A percentile compares a stretch with the other conserved stretches of the same genome.
Evolutionary conservation across 768 basidiomycete genomes (phyloP).

Genomic region (Brasilioporus rufonigricans): DNA sequence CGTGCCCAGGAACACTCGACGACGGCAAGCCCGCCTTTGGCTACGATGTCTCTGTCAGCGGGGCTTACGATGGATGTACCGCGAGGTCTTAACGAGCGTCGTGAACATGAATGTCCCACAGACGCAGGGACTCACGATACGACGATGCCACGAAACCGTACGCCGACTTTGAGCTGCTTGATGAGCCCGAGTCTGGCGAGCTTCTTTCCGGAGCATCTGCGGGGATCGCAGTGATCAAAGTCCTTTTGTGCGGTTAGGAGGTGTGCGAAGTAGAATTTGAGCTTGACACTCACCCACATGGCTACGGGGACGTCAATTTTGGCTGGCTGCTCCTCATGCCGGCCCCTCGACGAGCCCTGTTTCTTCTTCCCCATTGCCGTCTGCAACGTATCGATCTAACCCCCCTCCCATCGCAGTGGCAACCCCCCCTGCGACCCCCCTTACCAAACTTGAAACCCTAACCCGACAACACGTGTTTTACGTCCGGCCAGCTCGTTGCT

Average conservation of each 20-base stretch:
- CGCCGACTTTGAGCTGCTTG: conserved; percentile 77
- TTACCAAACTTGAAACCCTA: conserved; percentile 19
- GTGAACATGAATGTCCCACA: no score
- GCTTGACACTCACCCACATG: conserved; percentile 87
- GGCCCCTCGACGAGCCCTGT: not conserved
- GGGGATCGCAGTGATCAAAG: conserved; percentile 96
- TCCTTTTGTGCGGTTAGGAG: conserved; percentile 50
- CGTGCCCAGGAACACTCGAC: conserved; percentile 99
- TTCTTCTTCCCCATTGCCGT: not conserved
- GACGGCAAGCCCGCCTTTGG: conserved; percentile 81
- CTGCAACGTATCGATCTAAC: no score
- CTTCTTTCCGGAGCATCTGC: conserved; percentile 85
- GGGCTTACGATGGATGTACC: conserved; percentile 79
- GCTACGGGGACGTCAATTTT: conserved; percentile 69
- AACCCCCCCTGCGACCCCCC: not conserved
- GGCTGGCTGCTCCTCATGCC: not conserved
- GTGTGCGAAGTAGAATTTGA: not conserved
- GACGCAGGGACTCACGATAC: conserved; percentile 93
- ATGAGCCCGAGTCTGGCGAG: conserved; percentile 83
- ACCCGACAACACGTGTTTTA: conserved; percentile 32
- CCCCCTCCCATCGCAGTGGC: no score
- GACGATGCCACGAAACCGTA: conserved; percentile 87
- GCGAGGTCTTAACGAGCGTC: no score
- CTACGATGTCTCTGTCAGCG: conserved; percentile 77
- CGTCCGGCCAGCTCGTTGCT: conserved; percentile 10